Conservation (phyloP, 495 filamentous ascomycete species). For the Hypoxylon lienhwacheense region DNA sequence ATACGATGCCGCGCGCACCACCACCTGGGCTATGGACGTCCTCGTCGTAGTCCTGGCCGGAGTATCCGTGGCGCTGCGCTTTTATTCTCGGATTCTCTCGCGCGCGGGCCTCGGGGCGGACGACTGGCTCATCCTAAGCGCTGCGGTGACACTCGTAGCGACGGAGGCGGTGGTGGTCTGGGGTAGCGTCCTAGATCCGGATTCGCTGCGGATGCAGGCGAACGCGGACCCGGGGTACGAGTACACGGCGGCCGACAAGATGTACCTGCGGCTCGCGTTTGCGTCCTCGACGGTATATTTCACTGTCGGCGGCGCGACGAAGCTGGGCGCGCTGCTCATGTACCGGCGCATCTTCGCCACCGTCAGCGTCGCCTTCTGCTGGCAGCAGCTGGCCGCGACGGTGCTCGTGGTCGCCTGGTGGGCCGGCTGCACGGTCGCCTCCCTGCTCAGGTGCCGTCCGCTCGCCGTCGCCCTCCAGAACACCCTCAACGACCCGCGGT, state of each 20-base stretch:
- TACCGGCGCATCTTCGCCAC: slow-evolving; percentile 43
- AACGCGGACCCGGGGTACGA: slow-evolving; percentile 23
- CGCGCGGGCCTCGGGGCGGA: slow-evolving; percentile 27
- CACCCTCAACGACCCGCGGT: slow-evolving; percentile 7
- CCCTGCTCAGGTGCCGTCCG: slow-evolving; percentile 1
- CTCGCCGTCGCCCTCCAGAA: background rate
- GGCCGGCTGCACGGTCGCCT: slow-evolving; percentile 22
- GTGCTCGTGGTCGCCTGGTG: slow-evolving; percentile 25
- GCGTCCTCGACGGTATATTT: slow-evolving; percentile 42
- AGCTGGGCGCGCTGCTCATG: slow-evolving; percentile 42
- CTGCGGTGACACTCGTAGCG: slow-evolving; percentile 11
- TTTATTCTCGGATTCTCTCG: slow-evolving; percentile 36
- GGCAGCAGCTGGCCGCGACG: slow-evolving; percentile 18
- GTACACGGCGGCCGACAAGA: slow-evolving; percentile 55
- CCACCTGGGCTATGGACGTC: slow-evolving; percentile 16
- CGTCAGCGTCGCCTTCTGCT: slow-evolving; percentile 22
- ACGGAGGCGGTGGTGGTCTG: slow-evolving; percentile 11
- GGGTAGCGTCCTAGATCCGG: slow-evolving; percentile 21
- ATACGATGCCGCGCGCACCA: background rate
- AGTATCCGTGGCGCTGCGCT: slow-evolving; percentile 29
- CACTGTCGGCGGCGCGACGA: slow-evolving; percentile 35
- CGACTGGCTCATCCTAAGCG: slow-evolving; percentile 37
- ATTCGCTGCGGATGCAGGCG: slow-evolving; percentile 17
- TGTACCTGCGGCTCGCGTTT: slow-evolving; percentile 46
- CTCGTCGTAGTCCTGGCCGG: slow-evolving; percentile 26